Conservation (phyloP, 176 grass and related monocot genomes). For the Cymbopogon citratus region DNA sequence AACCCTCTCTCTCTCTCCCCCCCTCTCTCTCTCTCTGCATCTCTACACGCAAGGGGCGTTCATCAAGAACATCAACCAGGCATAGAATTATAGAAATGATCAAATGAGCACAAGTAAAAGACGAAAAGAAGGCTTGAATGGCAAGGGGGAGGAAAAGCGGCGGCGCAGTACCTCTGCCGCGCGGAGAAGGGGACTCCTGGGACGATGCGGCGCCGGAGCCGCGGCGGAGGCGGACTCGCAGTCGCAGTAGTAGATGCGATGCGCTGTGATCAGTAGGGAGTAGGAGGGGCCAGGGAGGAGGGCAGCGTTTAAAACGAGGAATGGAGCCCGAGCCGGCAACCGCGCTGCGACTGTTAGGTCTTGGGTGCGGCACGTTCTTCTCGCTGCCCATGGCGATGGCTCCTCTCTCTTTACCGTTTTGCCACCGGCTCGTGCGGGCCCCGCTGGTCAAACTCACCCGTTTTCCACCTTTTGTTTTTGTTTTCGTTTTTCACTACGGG, state of each 20-base stretch:
- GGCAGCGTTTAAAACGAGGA: slow-evolving; percentile 43
- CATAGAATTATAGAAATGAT: not conserved
- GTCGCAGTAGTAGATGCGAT: not conserved
- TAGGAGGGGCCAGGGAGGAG: not conserved
- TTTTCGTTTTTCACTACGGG: no score
- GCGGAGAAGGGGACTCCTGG: not conserved
- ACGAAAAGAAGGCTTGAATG: not conserved
- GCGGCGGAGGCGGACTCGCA: not conserved
- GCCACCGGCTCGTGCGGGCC: not conserved
- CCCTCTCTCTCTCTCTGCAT: not conserved
- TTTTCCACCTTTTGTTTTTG: not conserved
- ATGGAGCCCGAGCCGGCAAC: not conserved
- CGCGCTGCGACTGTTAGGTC: not conserved
- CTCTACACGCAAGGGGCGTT: not conserved
- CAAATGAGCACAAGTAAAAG: not conserved
- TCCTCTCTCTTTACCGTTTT: not conserved
- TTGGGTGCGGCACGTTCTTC: slow-evolving; percentile 16
- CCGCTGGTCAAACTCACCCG: slow-evolving; percentile 9
- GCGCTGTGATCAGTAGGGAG: not conserved
- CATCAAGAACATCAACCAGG: not conserved
- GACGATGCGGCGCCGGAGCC: not conserved
- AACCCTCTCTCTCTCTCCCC: not conserved
- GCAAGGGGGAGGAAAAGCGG: not conserved
- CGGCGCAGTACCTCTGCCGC: slow-evolving; percentile 8
- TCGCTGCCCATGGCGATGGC: not conserved